Conservation (phyloP, 352 stramenopile genomes). For the Phytophthora hybrid region DNA sequence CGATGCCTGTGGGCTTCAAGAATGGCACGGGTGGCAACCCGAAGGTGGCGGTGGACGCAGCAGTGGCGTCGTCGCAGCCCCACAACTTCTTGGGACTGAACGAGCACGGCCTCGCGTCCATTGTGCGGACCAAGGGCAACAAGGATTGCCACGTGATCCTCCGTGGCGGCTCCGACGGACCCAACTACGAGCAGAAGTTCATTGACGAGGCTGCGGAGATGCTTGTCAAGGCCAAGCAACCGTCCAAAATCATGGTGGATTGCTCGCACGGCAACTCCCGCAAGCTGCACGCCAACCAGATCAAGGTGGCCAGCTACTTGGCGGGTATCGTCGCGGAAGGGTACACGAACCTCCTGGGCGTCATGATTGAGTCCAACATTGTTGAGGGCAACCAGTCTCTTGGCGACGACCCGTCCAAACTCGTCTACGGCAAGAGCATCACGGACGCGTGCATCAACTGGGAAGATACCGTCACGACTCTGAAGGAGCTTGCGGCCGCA, state of each 20-base stretch:
- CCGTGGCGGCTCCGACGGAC: slow-evolving; percentile 71
- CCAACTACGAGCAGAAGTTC: slow-evolving; percentile 85
- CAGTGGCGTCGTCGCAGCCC: slow-evolving; percentile 68
- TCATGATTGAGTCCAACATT: slow-evolving; percentile 92
- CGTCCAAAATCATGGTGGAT: slow-evolving; percentile 88
- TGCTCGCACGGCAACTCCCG: slow-evolving; percentile 90
- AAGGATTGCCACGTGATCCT: slow-evolving; percentile 88
- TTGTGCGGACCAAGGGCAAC: slow-evolving; percentile 89
- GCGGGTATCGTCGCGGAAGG: slow-evolving; percentile 68
- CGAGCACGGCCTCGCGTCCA: slow-evolving; percentile 82
- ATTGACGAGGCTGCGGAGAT: slow-evolving; percentile 70
- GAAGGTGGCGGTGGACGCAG: slow-evolving; percentile 85
- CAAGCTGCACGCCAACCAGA: slow-evolving; percentile 87
- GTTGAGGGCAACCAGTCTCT: slow-evolving; percentile 88
- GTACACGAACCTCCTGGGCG: slow-evolving; percentile 72
- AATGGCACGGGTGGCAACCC: slow-evolving; percentile 84
- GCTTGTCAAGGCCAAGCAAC: slow-evolving; percentile 76
- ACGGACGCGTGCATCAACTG: slow-evolving; percentile 89
- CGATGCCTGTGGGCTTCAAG: slow-evolving; percentile 89
- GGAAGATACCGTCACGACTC: slow-evolving; percentile 75
- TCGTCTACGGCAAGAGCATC: slow-evolving; percentile 89
- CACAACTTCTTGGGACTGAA: slow-evolving; percentile 89
- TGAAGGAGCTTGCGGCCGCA: slow-evolving; percentile 66
- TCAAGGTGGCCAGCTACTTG: slow-evolving; percentile 79
- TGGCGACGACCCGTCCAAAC: slow-evolving; percentile 63